phyloP scores from a whole-genome alignment of 2,329 filamentous ascomycete species.

The Thelonectria olida region DNA sequence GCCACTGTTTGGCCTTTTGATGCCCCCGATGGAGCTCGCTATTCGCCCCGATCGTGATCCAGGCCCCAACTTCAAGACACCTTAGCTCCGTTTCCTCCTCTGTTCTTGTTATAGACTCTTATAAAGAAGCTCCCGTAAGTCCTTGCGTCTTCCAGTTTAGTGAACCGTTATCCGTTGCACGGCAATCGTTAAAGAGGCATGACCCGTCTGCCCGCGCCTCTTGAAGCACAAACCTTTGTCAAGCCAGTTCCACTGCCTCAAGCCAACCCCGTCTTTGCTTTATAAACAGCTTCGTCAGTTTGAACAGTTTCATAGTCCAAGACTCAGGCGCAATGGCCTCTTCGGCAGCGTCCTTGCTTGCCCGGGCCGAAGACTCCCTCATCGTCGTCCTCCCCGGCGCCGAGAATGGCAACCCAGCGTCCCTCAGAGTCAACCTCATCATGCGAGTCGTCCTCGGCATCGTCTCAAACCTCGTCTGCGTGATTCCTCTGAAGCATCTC shows the following conservation, averaged over 20 bases:
- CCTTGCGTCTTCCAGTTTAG: slow-evolving; percentile 27
- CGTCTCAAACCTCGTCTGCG: slow-evolving; percentile 55
- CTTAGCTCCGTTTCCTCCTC: not conserved
- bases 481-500: slow-evolving; percentile 62
- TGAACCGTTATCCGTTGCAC: slow-evolving; percentile 25
- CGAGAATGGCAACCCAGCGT: slow-evolving; percentile 39
- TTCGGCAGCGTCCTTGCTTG: slow-evolving; percentile 24
- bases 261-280: not conserved
- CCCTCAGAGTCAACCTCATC: slow-evolving; percentile 56
- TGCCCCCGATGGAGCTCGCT: not conserved
- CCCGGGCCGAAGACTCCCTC: slow-evolving; percentile 29
- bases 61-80: not conserved
- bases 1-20: slow-evolving; percentile 22
- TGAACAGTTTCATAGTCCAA: not conserved
- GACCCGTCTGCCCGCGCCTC: slow-evolving; percentile 3
- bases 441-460: slow-evolving; percentile 58
- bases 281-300: not conserved
- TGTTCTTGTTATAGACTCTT: slow-evolving; percentile 18
- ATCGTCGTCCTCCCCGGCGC: slow-evolving; percentile 33
- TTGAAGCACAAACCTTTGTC: slow-evolving; percentile 13
- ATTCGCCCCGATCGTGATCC: not conserved
- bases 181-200: not conserved
- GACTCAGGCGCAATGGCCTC: slow-evolving; percentile 24
- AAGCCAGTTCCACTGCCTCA: slow-evolving; percentile 18
- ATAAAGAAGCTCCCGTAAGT: slow-evolving; percentile 16